Conservation (phyloP, 371 early-diverging fungal species). For the Polyrhizophydium stewartii region DNA sequence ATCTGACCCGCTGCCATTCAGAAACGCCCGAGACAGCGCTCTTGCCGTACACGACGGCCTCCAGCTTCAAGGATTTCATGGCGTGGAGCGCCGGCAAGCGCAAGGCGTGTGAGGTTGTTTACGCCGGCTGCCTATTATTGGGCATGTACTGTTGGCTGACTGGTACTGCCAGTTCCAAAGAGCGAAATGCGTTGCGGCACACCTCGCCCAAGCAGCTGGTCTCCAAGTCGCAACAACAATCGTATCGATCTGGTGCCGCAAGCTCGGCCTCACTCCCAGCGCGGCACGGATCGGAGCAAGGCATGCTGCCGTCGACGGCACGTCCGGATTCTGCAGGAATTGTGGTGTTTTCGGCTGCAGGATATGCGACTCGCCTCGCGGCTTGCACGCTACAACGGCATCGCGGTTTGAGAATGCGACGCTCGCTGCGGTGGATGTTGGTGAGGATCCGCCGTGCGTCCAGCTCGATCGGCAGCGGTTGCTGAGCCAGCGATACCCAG, state of each 20-base stretch:
- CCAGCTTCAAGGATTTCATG: constrained; percentile 1
- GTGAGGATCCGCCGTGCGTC: not conserved
- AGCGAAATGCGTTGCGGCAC: not conserved
- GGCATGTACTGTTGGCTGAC: not conserved
- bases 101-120: constrained; percentile 18
- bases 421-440: not conserved
- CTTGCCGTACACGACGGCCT: constrained; percentile 18
- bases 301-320: not conserved
- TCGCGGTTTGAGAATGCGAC: not conserved
- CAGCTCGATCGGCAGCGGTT: too few species aligned
- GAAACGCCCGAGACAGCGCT: constrained; percentile 11
- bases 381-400: not conserved
- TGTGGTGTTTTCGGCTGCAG: not conserved
- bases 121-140: not conserved
- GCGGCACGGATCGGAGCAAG: not conserved
- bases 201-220: not conserved
- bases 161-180: constrained; percentile 8
- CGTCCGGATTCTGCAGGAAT: not conserved
- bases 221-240: not conserved
- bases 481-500: too few species aligned
- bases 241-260: constrained; percentile 9
- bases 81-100: constrained; percentile 24
- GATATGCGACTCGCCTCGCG: not conserved
- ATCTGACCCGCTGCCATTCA: not conserved
- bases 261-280: constrained; percentile 7